Base-by-base conservation (phyloP, 2,329 filamentous ascomycete species). In the Verticillium tricorpus region DNA sequence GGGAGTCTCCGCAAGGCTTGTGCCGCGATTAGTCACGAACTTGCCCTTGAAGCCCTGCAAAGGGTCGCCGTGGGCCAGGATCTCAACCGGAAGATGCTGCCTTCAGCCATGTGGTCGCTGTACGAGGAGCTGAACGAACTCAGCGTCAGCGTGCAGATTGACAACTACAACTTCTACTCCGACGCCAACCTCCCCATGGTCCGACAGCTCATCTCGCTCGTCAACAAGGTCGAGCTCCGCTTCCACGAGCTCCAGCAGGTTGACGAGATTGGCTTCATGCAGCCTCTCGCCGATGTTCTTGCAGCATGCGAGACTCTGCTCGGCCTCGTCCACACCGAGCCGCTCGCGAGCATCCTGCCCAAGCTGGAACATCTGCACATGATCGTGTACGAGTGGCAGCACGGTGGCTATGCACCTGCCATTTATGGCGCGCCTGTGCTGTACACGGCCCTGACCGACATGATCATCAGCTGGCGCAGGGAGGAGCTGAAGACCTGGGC, bases 401-500 rank as follows among this genome's bases (percentile, higher is more conserved):
- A 87, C 71, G 86, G 86, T 37, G 88, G 90, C 52, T 93, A 97
- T 75, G 93, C 94, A 3, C 96, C 92, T 77, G 87, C 87, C 65
- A 86, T 90, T 40, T 91, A 91, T 72, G 89, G 86, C 11, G 90
- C 89, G 1, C 81, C 84, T 1, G 74, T 82, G 11, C 78, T 93
- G 2, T 93, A 96, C 67, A 89, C 96, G 64, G 84, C 87, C 55
- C 77, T 98, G 14, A 97, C 93, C 0, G 85, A 87, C 58, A 85
- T 92, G 31, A 89, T 97, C 59, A 89, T 98, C 61, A 86, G 85
- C 71, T 99, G 96, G 96, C 86, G 95, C 64, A 89, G 93, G 63
- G 81, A 99, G 35, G 95, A 99, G 71, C 81, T 99, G 31, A 90
- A 91, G 0, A 97, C 94, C 0, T 99, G 95, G 95, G 88, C 91